Base-by-base conservation (phyloP, 345 rosid genomes). In the Melaleuca quinquenervia region DNA sequence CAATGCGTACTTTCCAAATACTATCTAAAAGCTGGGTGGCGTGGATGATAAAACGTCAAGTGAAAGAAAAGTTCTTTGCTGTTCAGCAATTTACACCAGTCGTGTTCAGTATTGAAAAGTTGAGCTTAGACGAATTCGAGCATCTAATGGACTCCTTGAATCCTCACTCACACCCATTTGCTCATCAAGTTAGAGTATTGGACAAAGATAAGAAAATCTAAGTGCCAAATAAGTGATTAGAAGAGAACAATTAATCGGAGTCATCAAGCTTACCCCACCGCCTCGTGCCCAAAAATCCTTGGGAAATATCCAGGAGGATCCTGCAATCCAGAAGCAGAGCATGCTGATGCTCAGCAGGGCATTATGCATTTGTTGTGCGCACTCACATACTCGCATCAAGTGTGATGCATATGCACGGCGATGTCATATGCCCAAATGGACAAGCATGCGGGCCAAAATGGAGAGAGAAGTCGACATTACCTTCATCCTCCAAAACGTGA, bases 201-300 rank as follows among this genome's bases (percentile, higher is more conserved):
- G 52, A n/a, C 60, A 58, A 60, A 58, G 64, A 45, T 13, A 52
- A 52, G 58, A 52, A 70, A 70, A 44, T 7, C 12, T 5, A 52
- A 0, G 74, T 12, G 51, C 24, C n/a, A 70, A 12, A 36, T 7
- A 3, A 74, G 10, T 52, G 10, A 20, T 24, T 54, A 16, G 11
- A 55, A 82, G 24, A 6, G 12, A 11, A 8, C 11, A 51, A 76
- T 3, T n/a, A 16, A 78, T 82, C 10, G 21, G 76, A 82, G 49
- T 84, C 84, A 55, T 18, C 24, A 45, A 24, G n/a, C 93, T 89
- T 82, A 96, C 99, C 99, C 98, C 5, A 95, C 90, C 11, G 99
- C 98, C 88, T 96, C 99, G 70, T 96, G 99, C 84, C 99, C 98
- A 1, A 96, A 91, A 85, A 96, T 94, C 87, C 97, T 92, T 0